A percentile compares a stretch with the other conserved stretches of the same genome.
phyloP scores from a whole-genome alignment of 306 rosid species.

The Vigna angularis region DNA sequence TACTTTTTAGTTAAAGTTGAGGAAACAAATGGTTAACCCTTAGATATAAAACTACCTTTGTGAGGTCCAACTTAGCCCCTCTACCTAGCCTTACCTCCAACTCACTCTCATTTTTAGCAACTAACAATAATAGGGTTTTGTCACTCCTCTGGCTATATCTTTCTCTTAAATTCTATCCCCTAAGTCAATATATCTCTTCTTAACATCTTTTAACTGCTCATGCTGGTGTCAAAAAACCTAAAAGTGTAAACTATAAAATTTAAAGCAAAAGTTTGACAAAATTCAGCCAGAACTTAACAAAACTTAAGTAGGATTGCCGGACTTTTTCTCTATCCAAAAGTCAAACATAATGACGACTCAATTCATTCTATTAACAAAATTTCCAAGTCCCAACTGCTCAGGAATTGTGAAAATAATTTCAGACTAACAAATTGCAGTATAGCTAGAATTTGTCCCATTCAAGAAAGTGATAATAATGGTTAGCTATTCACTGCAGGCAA shows the following conservation, averaged over 20 bases:
- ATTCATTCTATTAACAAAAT: background rate
- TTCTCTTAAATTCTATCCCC: background rate
- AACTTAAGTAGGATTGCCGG: background rate
- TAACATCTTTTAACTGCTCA: background rate
- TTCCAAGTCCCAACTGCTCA: background rate
- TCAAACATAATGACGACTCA: background rate
- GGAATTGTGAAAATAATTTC: background rate
- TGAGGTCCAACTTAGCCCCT: background rate
- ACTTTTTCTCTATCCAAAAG: background rate
- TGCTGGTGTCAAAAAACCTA: background rate
- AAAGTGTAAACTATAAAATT: background rate
- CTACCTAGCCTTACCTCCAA: background rate
- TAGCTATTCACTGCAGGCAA: too few species aligned
- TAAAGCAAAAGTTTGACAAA: background rate
- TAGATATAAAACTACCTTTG: background rate
- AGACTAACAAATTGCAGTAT: background rate
- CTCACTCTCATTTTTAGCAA: background rate
- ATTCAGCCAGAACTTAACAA: background rate
- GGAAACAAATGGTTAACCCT: too few species aligned
- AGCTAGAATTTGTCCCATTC: conserved; percentile 19
- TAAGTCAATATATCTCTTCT: background rate
- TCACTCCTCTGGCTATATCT: background rate
- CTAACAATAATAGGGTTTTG: background rate
- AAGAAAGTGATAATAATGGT: background rate
- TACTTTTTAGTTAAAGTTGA: too few species aligned